Evolutionary conservation across 2,329 filamentous ascomycete species (phyloP).

Genomic region (Polytolypa hystricis): DNA sequence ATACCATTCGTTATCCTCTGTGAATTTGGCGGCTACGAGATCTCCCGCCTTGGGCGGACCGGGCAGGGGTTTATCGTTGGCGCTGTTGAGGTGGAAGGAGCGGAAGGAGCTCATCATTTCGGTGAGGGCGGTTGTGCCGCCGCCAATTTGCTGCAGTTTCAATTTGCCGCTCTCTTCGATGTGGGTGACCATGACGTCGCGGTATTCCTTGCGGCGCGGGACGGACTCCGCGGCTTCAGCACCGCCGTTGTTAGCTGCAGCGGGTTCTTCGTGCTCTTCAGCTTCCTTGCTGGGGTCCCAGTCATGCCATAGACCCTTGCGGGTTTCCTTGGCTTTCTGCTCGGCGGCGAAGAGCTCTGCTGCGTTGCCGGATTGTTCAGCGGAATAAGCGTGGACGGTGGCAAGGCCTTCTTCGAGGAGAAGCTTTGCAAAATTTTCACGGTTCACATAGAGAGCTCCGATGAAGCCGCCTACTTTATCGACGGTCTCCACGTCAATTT

Average conservation of each 20-base stretch:
- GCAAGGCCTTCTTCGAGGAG: conserved; percentile 91
- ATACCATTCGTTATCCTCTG: conserved; percentile 86
- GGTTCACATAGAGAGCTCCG: conserved; percentile 82
- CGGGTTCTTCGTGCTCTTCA: conserved; percentile 44
- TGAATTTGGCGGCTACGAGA: conserved; percentile 82
- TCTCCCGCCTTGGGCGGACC: conserved; percentile 82
- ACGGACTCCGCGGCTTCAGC: conserved; percentile 43
- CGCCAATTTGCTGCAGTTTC: conserved; percentile 84
- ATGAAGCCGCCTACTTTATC: conserved; percentile 98
- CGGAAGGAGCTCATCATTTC: conserved; percentile 85
- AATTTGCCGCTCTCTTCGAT: conserved; percentile 71
- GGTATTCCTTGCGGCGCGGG: conserved; percentile 74
- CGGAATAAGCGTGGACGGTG: conserved; percentile 85
- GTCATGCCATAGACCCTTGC: conserved; percentile 84
- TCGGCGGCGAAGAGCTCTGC: conserved; percentile 81
- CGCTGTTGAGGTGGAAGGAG: conserved; percentile 74
- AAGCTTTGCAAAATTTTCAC: conserved; percentile 88
- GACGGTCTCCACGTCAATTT: conserved; percentile 87
- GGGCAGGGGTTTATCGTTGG: conserved; percentile 63
- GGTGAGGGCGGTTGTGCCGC: conserved; percentile 73
- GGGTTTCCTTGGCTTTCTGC: conserved; percentile 74
- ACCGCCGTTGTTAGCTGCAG: conserved; percentile 37
- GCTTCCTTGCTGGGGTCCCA: conserved; percentile 85
- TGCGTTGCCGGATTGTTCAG: conserved; percentile 86
- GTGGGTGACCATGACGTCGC: conserved; percentile 85